Evolutionary conservation across 2,329 filamentous ascomycete genomes (phyloP), one percentile per base, ranked within the genome.

Genomic region (Stemphylium beticola): DNA sequence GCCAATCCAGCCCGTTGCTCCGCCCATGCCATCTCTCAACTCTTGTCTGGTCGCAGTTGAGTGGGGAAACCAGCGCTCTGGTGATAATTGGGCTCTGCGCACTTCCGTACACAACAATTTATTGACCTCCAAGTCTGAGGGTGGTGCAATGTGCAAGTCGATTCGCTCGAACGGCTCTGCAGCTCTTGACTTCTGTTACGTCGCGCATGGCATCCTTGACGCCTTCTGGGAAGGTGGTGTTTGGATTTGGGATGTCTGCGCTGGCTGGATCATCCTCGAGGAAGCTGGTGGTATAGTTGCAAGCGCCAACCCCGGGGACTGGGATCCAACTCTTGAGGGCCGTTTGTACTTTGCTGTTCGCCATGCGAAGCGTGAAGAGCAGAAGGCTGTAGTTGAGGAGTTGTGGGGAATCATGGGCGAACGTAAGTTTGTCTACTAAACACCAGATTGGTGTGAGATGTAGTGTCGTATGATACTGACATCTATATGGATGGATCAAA

Each of bases 181-280:
- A 0, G 74, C 74, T 0, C 63, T 77, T 1, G 69, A 76, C 55
- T 74, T 77, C 48, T 77, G 74, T 60, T 75, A 74, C 53, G 73
- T 76, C 1, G 74, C 73, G 1, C 66, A 69, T 5, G 74, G 74
- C 32, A 62, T 59, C 38, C 43, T 76, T 1, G 74, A 76, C 37
- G 50, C 61, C 0, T 76, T 74, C 48, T 76, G 74, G 74, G 74
- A 76, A 51, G 72, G 68, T 4, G 74, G 74, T 0, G 69, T 70
- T 4, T 74, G 65, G 62, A 53, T 68, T 5, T 76, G 74, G 74
- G 74, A 76, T 36, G 65, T 76, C 2, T 66, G 62, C 7, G 74
- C 73, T 5, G 74, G 74, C 1, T 76, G 74, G 73, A 55, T 67
- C n/a, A 73, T 76, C 18, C 58, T 76, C 0, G 65, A 75, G 43